These are phyloP conservation scores for Aegilops tauschii DNA, from an alignment of 176 grass and related monocot genomes.

Conservation along the genomic window DNA sequence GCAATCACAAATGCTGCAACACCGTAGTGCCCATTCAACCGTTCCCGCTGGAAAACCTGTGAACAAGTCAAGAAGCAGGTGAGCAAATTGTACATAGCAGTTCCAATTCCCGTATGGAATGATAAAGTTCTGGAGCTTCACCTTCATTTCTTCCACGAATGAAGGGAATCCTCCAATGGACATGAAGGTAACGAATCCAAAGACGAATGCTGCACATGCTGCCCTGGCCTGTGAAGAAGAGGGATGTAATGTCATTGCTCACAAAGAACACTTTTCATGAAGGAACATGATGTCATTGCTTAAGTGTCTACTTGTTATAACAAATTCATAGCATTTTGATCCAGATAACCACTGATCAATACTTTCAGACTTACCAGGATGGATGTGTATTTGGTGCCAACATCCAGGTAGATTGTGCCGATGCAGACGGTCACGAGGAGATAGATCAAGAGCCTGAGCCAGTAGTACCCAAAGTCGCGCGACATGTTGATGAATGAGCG, in stretches of 20 bases:
- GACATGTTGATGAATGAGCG: constrained; percentile 99
- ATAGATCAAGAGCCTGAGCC: constrained; percentile 93
- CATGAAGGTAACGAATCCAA: constrained; percentile 99
- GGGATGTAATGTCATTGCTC: not conserved
- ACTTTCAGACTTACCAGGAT: constrained; percentile 63
- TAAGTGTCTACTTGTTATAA: not conserved
- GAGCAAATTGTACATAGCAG: constrained; percentile 1
- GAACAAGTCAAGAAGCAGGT: not conserved
- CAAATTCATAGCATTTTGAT: not conserved
- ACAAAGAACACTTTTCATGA: not conserved
- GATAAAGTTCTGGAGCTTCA: constrained; percentile 11
- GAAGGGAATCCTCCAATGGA: constrained; percentile 99
- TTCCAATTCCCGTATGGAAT: constrained; percentile 6
- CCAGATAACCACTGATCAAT: not conserved
- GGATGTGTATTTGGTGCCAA: constrained; percentile 86
- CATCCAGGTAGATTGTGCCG: constrained; percentile 90
- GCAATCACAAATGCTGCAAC: constrained; percentile 85
- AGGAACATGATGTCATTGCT: not conserved
- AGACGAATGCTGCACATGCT: constrained; percentile 82
- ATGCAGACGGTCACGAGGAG: constrained; percentile 94
- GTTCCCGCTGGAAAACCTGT: constrained; percentile 96
- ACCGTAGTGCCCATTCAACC: constrained; percentile 94
- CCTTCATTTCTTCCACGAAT: constrained; percentile 99
- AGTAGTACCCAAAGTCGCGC: constrained; percentile 95
- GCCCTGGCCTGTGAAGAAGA: constrained; percentile 59